phyloP scores from a whole-genome alignment of 768 basidiomycete genomes.

The Floccularia luteovirens region DNA sequence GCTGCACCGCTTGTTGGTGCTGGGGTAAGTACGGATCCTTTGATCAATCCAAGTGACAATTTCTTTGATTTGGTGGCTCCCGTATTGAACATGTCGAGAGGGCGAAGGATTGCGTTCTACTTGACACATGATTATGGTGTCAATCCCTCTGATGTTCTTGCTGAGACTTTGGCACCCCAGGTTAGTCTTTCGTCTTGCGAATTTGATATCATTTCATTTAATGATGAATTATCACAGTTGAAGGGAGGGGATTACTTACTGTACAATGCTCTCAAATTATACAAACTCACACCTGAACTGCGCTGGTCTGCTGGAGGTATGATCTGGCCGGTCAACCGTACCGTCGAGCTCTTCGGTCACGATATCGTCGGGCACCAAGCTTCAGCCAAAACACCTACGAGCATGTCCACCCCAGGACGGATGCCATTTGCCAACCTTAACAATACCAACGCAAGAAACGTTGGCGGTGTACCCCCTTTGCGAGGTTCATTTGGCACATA shows the following conservation, averaged over 20 bases:
- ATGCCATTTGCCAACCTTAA: conserved; percentile 14
- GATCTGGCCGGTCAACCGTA: conserved; percentile 69
- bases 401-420: conserved; percentile 12
- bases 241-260: conserved; percentile 72
- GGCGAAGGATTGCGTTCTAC: conserved; percentile 67
- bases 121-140: conserved; percentile 61
- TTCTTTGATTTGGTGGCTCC: conserved; percentile 69
- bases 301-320: conserved; percentile 82
- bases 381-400: conserved; percentile 11
- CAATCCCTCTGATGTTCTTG: conserved; percentile 61
- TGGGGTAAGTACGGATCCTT: conserved; percentile 42
- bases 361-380: no score
- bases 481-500: conserved; percentile 40
- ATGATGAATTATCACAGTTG: conserved; percentile 31
- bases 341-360: conserved; percentile 55
- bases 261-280: conserved; percentile 70
- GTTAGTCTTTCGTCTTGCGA: conserved; percentile 31
- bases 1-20: no score
- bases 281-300: conserved; percentile 66
- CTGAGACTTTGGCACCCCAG: conserved; percentile 62
- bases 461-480: conserved; percentile 26
- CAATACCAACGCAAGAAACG: no score
- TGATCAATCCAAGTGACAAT: conserved; percentile 66
- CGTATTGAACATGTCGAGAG: conserved; percentile 64
- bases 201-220: background rate